Conservation (phyloP, 345 rosid species). For the Ceriops decandra region DNA sequence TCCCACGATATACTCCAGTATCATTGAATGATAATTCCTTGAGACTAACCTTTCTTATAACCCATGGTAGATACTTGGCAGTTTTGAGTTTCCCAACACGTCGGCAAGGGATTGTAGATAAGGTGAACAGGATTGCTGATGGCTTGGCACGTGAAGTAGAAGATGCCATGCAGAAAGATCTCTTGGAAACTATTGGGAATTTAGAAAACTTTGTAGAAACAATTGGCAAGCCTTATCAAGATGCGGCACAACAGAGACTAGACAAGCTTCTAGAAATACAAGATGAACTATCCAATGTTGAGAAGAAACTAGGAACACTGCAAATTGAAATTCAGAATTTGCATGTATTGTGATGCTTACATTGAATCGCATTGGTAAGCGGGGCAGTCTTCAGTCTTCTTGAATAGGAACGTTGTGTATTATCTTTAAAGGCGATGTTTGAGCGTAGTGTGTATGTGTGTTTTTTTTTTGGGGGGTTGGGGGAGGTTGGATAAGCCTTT, state of each 20-base stretch:
- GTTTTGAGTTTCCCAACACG: slow-evolving; percentile 75
- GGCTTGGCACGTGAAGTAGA: slow-evolving; percentile 70
- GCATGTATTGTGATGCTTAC: slow-evolving; percentile 44
- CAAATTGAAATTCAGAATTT: slow-evolving; percentile 76
- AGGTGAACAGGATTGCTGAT: slow-evolving; percentile 61
- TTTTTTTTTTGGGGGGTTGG: too few species aligned
- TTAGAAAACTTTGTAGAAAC: slow-evolving; percentile 52
- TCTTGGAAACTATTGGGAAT: slow-evolving; percentile 41
- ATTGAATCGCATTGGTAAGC: neutral
- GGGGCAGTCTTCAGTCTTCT: too few species aligned
- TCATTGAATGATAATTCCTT: neutral
- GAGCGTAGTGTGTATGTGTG: neutral
- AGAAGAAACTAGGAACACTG: slow-evolving; percentile 42
- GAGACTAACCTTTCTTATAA: slow-evolving; percentile 4
- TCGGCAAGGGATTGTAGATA: slow-evolving; percentile 51
- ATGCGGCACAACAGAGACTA: slow-evolving; percentile 61
- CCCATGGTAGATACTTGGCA: slow-evolving; percentile 56
- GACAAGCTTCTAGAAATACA: slow-evolving; percentile 48
- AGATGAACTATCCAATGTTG: slow-evolving; percentile 47
- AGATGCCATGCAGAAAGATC: slow-evolving; percentile 88
- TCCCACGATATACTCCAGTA: neutral
- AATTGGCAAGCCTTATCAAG: slow-evolving; percentile 72
- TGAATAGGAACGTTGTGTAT: neutral
- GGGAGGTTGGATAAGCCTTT: too few species aligned
- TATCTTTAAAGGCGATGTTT: neutral